These are phyloP conservation scores for Tremella yokohamensis DNA, from an alignment of 768 basidiomycete genomes.

Conservation along the genomic window DNA sequence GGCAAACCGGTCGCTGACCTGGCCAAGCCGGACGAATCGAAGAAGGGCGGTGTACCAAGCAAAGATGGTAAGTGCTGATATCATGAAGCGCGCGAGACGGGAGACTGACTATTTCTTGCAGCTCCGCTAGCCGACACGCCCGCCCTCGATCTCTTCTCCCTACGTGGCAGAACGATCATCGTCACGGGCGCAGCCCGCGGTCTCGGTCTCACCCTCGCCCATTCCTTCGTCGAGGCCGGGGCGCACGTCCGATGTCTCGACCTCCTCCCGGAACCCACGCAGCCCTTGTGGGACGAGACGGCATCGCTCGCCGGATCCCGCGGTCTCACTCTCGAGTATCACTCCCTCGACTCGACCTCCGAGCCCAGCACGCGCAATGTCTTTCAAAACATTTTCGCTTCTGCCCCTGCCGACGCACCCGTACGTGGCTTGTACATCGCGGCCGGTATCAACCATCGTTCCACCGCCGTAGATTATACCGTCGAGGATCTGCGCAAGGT, in stretches of 20 bases:
- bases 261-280: constrained; percentile 27
- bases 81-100: too few relatives aligned
- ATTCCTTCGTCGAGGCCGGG: constrained; percentile 35
- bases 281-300: constrained; percentile 26
- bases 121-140: constrained; percentile 17
- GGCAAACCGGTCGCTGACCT: constrained; percentile 24
- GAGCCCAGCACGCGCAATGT: constrained; percentile 3
- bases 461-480: constrained; percentile 25
- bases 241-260: constrained; percentile 36
- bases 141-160: constrained; percentile 32
- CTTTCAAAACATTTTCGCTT: constrained; percentile 17
- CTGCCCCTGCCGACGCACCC: constrained; percentile 9
- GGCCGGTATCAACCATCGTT: constrained; percentile 31
- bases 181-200: constrained; percentile 45
- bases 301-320: constrained; percentile 7
- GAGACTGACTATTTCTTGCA: too few relatives aligned
- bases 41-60: constrained; percentile 16
- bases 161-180: constrained; percentile 29
- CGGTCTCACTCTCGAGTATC: constrained; percentile 19
- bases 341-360: constrained; percentile 25
- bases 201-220: constrained; percentile 39
- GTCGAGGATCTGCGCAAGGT: constrained; percentile 26
- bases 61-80: constrained; percentile 1
- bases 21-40: constrained; percentile 23
- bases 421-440: constrained; percentile 21